These are phyloP conservation scores for Botrytis sinoallii DNA, from an alignment of 2,329 filamentous ascomycete genomes.

Conservation along the genomic window DNA sequence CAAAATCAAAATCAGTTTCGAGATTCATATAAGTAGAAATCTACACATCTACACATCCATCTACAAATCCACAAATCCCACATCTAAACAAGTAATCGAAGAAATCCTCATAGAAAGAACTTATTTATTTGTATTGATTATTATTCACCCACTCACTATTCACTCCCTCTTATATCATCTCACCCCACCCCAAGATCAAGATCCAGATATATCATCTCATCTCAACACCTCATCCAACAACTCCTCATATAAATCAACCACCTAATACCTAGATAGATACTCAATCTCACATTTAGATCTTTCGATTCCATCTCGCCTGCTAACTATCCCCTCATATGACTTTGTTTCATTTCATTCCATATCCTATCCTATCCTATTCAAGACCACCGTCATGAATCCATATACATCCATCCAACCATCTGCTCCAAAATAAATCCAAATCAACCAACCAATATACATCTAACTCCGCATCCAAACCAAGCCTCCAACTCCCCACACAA, in stretches of 20 bases:
- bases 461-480: background rate
- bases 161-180: background rate
- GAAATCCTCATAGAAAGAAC: no score
- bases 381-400: background rate
- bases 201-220: background rate
- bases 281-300: background rate
- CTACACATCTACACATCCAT: fast-evolving
- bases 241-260: background rate
- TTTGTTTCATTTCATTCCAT: background rate
- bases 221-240: background rate
- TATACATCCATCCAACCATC: background rate
- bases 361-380: background rate
- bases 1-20: no score
- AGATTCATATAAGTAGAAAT: no score
- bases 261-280: background rate
- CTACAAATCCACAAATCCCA: background rate
- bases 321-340: background rate
- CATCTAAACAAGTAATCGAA: background rate
- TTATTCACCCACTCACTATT: background rate
- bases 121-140: no score
- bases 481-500: background rate
- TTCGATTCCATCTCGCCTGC: background rate
- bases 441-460: background rate
- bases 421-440: background rate
- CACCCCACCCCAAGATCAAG: background rate